These are phyloP conservation scores for Termitomyces sp. DNA, from an alignment of 768 basidiomycete species.

Conservation along the genomic window DNA sequence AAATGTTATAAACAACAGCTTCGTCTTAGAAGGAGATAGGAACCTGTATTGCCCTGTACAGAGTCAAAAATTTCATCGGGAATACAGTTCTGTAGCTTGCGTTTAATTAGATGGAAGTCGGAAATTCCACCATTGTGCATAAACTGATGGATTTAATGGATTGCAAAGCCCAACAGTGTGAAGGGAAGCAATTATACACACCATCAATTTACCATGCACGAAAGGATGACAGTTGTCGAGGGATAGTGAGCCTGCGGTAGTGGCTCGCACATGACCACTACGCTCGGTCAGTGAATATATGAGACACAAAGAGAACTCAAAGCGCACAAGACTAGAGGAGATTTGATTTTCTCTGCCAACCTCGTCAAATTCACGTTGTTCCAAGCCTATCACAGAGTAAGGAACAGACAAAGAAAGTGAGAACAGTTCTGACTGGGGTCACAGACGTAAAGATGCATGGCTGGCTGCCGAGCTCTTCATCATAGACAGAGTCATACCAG, in stretches of 20 bases:
- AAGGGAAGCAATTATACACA: slow-evolving; percentile 23
- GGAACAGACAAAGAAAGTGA: not conserved
- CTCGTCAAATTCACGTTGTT: slow-evolving; percentile 92
- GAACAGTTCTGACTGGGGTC: slow-evolving; percentile 62
- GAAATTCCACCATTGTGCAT: slow-evolving; percentile 98
- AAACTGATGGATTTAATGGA: slow-evolving; percentile 45
- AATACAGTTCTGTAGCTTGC: slow-evolving; percentile 68
- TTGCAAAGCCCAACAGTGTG: slow-evolving; percentile 1
- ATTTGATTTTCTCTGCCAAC: slow-evolving; percentile 95
- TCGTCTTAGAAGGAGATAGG: slow-evolving; percentile 7
- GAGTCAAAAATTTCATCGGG: slow-evolving; percentile 81
- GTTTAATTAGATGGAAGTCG: slow-evolving; percentile 76
- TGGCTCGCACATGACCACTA: slow-evolving; percentile 89
- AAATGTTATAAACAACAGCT: not conserved
- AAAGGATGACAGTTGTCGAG: slow-evolving; percentile 96
- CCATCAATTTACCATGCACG: slow-evolving; percentile 88
- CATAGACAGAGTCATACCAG: slow-evolving; percentile 89
- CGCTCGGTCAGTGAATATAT: not conserved
- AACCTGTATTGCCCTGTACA: slow-evolving; percentile 91
- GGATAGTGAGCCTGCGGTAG: slow-evolving; percentile 87
- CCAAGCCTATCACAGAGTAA: slow-evolving; percentile 64
- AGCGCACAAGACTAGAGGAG: slow-evolving; percentile 86
- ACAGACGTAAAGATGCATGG: slow-evolving; percentile 97
- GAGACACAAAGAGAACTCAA: not conserved
- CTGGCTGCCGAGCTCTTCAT: slow-evolving; percentile 77